These are phyloP conservation scores for Ustilago sp. DNA, from an alignment of 1,284 basidiomycete genomes.

Conservation along the genomic window DNA sequence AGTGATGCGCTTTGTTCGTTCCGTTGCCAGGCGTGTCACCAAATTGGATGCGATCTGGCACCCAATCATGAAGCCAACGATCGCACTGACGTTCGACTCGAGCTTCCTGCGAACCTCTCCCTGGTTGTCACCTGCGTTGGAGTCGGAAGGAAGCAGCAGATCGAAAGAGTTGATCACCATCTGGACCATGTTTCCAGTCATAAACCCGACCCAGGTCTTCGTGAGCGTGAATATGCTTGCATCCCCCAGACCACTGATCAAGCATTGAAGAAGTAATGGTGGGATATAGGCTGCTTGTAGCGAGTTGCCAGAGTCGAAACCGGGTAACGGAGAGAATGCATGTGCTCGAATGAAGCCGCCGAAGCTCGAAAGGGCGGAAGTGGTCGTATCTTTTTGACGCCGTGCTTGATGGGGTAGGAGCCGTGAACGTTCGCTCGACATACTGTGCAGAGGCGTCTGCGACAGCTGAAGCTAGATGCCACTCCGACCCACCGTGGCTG, in stretches of 20 bases:
- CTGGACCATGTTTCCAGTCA: slow-evolving; percentile 54
- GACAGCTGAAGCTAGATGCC: background rate
- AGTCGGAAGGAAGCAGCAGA: slow-evolving; percentile 22
- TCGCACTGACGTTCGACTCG: slow-evolving; percentile 20
- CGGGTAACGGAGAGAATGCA: slow-evolving; percentile 22
- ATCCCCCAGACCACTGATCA: slow-evolving; percentile 47
- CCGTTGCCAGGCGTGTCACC: slow-evolving; percentile 20
- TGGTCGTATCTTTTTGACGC: background rate
- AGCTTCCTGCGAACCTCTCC: slow-evolving; percentile 17
- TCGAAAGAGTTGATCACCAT: slow-evolving; percentile 44
- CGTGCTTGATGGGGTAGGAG: slow-evolving; percentile 9
- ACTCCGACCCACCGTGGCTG: background rate
- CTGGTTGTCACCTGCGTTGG: slow-evolving; percentile 13
- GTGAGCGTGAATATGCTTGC: slow-evolving; percentile 36
- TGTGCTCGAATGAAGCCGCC: slow-evolving; percentile 15
- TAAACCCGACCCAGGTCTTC: slow-evolving; percentile 48
- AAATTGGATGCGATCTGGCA: slow-evolving; percentile 35
- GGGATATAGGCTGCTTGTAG: slow-evolving; percentile 28
- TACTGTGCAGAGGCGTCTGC: background rate
- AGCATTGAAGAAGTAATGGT: slow-evolving; percentile 42
- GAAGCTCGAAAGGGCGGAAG: background rate
- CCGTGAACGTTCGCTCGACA: slow-evolving; percentile 15
- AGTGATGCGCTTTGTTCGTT: slow-evolving; percentile 20
- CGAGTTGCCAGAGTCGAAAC: slow-evolving; percentile 7
- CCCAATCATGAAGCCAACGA: slow-evolving; percentile 35